Evolutionary conservation across 2,329 filamentous ascomycete species (phyloP).

Genomic region (Ophiostoma pallidulum): DNA sequence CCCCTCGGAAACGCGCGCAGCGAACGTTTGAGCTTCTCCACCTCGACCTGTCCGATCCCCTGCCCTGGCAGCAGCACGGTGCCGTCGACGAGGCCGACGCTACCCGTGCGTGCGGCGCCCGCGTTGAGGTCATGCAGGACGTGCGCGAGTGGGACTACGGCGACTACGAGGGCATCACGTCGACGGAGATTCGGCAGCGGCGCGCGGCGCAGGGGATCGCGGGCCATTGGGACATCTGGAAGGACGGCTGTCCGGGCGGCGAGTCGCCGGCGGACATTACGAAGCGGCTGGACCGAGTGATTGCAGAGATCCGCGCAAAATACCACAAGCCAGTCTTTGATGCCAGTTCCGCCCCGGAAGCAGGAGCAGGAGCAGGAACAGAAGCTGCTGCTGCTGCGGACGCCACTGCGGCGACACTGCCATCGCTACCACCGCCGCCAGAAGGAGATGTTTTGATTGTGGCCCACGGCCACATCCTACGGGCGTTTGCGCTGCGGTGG

Average conservation of each 20-base stretch:
- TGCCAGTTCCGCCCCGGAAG: conserved; percentile 40
- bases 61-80: conserved; percentile 59
- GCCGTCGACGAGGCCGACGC: conserved; percentile 20
- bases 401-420: too few relatives aligned
- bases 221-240: conserved; percentile 74
- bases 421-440: conserved; percentile 10
- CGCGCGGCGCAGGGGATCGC: conserved; percentile 47
- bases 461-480: conserved; percentile 81
- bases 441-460: conserved; percentile 64
- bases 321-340: conserved; percentile 39
- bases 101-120: conserved; percentile 41
- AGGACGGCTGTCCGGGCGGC: conserved; percentile 76
- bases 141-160: conserved; percentile 85
- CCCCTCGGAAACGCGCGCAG: conserved; percentile 74
- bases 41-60: conserved; percentile 55
- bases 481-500: conserved; percentile 85
- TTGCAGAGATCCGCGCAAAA: conserved; percentile 59
- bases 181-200: conserved; percentile 52
- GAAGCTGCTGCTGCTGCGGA: too few relatives aligned
- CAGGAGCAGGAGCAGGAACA: not conserved
- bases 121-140: conserved; percentile 58
- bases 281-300: conserved; percentile 62
- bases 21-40: conserved; percentile 82
- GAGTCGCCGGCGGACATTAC: conserved; percentile 72
- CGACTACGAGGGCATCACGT: conserved; percentile 74